A percentile compares a stretch with the other conserved stretches of the same genome.
Evolutionary conservation across 2,329 filamentous ascomycete genomes (phyloP).

Genomic region (Coccinonectria pachysandricola): DNA sequence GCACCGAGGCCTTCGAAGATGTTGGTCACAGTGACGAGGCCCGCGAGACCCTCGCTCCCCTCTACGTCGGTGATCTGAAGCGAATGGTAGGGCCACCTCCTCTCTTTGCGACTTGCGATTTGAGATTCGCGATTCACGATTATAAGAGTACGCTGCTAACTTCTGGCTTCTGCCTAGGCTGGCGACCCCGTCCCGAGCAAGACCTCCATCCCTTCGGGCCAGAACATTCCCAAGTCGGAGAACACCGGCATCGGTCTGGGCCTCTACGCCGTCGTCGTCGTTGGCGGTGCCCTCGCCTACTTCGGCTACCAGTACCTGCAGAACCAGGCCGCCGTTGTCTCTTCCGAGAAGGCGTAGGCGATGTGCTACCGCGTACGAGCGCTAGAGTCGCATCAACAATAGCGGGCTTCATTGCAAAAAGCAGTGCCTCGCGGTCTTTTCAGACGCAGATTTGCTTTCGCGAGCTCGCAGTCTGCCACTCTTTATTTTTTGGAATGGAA

Average conservation of each 20-base stretch:
- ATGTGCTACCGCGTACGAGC: too few species aligned
- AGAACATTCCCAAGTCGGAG: conserved; percentile 37
- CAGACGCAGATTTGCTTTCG: too few species aligned
- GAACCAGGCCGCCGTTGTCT: conserved; percentile 34
- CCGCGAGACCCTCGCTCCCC: conserved; percentile 76
- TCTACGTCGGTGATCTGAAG: conserved; percentile 70
- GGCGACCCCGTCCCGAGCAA: conserved; percentile 65
- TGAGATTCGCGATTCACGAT: too few species aligned
- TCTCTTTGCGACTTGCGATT: conserved; percentile 1
- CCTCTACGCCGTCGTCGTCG: conserved; percentile 69
- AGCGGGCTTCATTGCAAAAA: conserved; percentile 6
- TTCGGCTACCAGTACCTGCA: conserved; percentile 79
- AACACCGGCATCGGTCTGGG: conserved; percentile 59
- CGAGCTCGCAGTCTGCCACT: too few species aligned
- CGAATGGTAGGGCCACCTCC: conserved; percentile 50
- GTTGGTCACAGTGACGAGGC: conserved; percentile 99
- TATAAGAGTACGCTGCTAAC: too few species aligned
- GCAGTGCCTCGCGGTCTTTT: too few species aligned
- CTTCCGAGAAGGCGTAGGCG: too few species aligned
- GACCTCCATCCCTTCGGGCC: conserved; percentile 36
- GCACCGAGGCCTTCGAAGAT: conserved; percentile 97
- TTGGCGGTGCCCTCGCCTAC: conserved; percentile 70
- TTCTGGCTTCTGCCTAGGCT: conserved; percentile 35
- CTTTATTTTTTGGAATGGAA: too few species aligned
- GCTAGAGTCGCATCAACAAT: conserved; percentile 7